phyloP scores from a whole-genome alignment of 176 grass and related monocot genomes.

The Oryza nivara region DNA sequence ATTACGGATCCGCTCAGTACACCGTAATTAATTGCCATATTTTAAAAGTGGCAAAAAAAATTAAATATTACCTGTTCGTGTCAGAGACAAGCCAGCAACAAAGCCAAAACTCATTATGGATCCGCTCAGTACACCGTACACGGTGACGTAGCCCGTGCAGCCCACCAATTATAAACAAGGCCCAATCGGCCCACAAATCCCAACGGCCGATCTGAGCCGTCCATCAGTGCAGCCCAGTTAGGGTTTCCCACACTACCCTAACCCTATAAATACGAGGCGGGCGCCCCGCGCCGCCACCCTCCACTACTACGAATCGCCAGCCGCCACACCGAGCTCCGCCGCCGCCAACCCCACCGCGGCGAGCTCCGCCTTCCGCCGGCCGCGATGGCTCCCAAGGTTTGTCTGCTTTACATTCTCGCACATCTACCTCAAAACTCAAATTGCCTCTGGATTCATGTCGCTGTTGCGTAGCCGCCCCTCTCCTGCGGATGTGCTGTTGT shows the following conservation, averaged over 20 bases:
- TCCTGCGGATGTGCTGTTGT: neutral
- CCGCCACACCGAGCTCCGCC: neutral
- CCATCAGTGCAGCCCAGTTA: neutral
- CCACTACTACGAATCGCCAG: neutral
- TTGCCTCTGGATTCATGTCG: too few species aligned
- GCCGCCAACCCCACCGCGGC: neutral
- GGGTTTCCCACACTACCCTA: neutral
- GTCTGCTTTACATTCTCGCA: neutral
- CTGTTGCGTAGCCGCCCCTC: too few species aligned
- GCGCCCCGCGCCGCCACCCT: neutral
- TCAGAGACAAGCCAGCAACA: too few species aligned
- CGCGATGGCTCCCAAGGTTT: slow-evolving; percentile 23
- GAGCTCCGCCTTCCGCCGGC: neutral
- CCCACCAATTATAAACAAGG: neutral
- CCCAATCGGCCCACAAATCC: neutral
- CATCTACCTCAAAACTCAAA: neutral
- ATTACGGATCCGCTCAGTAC: too few species aligned
- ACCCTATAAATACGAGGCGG: neutral
- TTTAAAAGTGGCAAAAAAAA: too few species aligned
- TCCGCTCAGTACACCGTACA: too few species aligned
- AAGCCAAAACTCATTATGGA: too few species aligned
- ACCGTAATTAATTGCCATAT: too few species aligned
- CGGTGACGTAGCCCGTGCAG: too few species aligned
- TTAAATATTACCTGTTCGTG: too few species aligned
- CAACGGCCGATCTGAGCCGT: neutral